These are phyloP conservation scores for Nicotiana benthamiana DNA, from an alignment of 257 asterid species.

Conservation along the genomic window DNA sequence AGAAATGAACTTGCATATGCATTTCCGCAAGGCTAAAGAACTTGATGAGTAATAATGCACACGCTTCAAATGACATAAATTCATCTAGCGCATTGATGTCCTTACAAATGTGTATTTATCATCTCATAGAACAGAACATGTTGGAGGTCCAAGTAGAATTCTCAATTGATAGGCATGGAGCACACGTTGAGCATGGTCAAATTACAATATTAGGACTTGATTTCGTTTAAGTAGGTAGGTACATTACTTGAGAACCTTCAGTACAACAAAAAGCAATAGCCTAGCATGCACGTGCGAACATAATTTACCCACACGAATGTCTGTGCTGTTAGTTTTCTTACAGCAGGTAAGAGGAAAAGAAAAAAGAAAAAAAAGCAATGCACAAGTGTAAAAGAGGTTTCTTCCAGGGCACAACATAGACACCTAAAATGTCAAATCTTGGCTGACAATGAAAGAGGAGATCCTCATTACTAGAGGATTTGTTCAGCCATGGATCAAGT, in stretches of 20 bases:
- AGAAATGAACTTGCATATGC: not conserved
- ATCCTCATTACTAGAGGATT: constrained; percentile 25
- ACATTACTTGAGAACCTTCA: not conserved
- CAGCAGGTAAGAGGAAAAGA: not conserved
- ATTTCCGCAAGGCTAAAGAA: not conserved
- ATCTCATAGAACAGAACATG: not conserved
- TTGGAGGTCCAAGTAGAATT: not conserved
- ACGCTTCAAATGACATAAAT: not conserved
- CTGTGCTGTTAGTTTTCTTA: not conserved
- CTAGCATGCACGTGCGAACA: not conserved
- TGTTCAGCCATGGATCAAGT: constrained; percentile 4
- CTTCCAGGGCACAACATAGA: not conserved
- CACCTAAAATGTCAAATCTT: not conserved
- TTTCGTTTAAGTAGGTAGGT: not conserved
- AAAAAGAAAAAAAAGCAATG: too few relatives aligned
- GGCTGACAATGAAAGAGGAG: constrained; percentile 38
- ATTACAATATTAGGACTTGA: not conserved
- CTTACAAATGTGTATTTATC: not conserved
- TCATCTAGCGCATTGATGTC: not conserved
- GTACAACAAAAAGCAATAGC: not conserved
- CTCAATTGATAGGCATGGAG: not conserved
- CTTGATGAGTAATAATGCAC: not conserved
- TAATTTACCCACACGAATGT: not conserved
- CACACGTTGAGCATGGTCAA: not conserved
- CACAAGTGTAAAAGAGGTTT: not conserved